Conservation (phyloP, 305 asterid genomes). For the Fraxinus albicans region DNA sequence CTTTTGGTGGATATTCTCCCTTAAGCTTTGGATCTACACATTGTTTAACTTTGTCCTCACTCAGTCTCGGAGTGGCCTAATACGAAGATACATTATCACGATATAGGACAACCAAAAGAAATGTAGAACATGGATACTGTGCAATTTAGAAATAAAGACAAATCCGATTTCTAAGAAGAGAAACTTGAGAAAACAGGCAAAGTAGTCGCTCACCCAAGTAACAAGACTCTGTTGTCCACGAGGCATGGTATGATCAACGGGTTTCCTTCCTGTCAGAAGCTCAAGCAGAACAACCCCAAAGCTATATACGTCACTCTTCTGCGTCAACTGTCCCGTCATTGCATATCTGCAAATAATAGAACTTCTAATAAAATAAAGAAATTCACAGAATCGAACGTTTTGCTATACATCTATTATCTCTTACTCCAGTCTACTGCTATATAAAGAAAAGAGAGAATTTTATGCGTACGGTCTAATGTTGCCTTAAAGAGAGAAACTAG, state of each 20-base stretch:
- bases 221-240: slow-evolving; percentile 82
- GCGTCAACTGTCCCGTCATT: slow-evolving; percentile 77
- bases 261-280: slow-evolving; percentile 77
- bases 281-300: slow-evolving; percentile 79
- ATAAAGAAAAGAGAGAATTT: not conserved
- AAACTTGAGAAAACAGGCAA: slow-evolving; percentile 14
- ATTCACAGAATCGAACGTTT: not conserved
- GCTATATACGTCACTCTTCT: slow-evolving; percentile 79
- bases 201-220: slow-evolving; percentile 57
- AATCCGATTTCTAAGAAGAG: not conserved
- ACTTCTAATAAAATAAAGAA: slow-evolving; percentile 1
- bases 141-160: not conserved
- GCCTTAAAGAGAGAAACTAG: not conserved
- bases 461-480: not conserved
- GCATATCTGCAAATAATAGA: slow-evolving; percentile 51
- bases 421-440: not conserved
- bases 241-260: slow-evolving; percentile 81
- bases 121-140: not conserved
- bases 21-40: slow-evolving; percentile 67
- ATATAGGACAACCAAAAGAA: slow-evolving; percentile 13
- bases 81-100: slow-evolving; percentile 5
- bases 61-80: slow-evolving; percentile 77
- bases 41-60: slow-evolving; percentile 80
- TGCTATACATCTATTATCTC: not conserved
- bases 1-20: slow-evolving; percentile 73